These are phyloP conservation scores for Tetradesmus obliquus DNA, from an alignment of 139 green algal genomes.

Conservation along the genomic window DNA sequence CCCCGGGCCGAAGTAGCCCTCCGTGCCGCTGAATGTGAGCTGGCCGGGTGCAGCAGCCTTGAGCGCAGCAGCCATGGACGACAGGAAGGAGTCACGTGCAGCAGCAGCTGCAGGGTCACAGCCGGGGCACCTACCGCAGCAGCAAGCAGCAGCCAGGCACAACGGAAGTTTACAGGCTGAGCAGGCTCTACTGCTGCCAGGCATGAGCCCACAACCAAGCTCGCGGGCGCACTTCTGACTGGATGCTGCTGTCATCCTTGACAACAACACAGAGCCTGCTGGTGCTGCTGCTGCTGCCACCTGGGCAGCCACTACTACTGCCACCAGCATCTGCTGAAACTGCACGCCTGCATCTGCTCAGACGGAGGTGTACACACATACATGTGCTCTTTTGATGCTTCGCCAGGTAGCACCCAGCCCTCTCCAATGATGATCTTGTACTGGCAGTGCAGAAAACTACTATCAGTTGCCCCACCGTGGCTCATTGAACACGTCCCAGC, in stretches of 20 bases:
- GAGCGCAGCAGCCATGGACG: not conserved
- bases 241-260: too few relatives aligned
- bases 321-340: not conserved
- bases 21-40: slow-evolving; percentile 32
- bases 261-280: too few relatives aligned
- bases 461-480: slow-evolving; percentile 7
- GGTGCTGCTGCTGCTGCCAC: too few relatives aligned
- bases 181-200: too few relatives aligned
- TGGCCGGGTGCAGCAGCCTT: slow-evolving; percentile 34
- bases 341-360: not conserved
- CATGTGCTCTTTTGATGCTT: not conserved
- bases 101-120: not conserved
- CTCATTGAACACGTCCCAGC: slow-evolving; percentile 38
- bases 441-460: not conserved
- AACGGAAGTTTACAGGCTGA: not conserved
- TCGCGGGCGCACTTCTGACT: too few relatives aligned
- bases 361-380: too few relatives aligned
- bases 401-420: not conserved
- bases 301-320: not conserved
- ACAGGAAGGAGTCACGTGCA: not conserved
- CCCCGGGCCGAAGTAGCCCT: slow-evolving; percentile 32
- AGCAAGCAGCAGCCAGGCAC: not conserved
- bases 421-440: not conserved
- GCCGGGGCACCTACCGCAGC: slow-evolving; percentile 14
- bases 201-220: too few relatives aligned